Conservation (phyloP, 371 early-diverging fungal genomes). For the Saksenaea oblongispora region DNA sequence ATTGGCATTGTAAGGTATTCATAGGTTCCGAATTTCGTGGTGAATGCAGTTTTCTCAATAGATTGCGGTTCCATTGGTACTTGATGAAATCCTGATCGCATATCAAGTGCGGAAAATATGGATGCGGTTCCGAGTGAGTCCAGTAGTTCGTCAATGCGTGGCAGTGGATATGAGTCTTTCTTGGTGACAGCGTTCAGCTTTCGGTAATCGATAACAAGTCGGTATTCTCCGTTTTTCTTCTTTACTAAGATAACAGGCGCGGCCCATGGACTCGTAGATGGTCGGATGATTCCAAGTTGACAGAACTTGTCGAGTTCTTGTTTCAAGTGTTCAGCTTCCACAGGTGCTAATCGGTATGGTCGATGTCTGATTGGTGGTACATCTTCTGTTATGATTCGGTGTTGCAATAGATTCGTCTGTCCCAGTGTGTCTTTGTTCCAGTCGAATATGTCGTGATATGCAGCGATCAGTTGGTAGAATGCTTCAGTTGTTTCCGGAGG, state of each 20-base stretch:
- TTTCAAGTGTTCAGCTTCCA: slow-evolving; percentile 14
- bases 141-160: slow-evolving; percentile 38
- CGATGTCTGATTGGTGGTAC: slow-evolving; percentile 6
- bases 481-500: no score
- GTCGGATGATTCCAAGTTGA: slow-evolving; percentile 15
- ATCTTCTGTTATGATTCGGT: slow-evolving; percentile 15
- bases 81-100: slow-evolving; percentile 43
- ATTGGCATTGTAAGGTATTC: slow-evolving; percentile 53
- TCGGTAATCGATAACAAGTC: slow-evolving; percentile 32
- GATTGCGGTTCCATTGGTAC: slow-evolving; percentile 21
- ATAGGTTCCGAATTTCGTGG: slow-evolving; percentile 14
- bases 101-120: slow-evolving; percentile 46
- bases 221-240: slow-evolving; percentile 40
- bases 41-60: slow-evolving; percentile 33
- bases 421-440: neutral
- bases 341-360: slow-evolving; percentile 1
- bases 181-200: slow-evolving; percentile 41
- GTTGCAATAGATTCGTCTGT: neutral
- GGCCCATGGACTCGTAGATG: slow-evolving; percentile 20
- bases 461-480: no score
- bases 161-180: slow-evolving; percentile 38
- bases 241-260: slow-evolving; percentile 43
- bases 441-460: no score
- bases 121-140: slow-evolving; percentile 20
- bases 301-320: slow-evolving; percentile 14